phyloP scores from a whole-genome alignment of 2,329 filamentous ascomycete species.

The Aspergillus tanneri region DNA sequence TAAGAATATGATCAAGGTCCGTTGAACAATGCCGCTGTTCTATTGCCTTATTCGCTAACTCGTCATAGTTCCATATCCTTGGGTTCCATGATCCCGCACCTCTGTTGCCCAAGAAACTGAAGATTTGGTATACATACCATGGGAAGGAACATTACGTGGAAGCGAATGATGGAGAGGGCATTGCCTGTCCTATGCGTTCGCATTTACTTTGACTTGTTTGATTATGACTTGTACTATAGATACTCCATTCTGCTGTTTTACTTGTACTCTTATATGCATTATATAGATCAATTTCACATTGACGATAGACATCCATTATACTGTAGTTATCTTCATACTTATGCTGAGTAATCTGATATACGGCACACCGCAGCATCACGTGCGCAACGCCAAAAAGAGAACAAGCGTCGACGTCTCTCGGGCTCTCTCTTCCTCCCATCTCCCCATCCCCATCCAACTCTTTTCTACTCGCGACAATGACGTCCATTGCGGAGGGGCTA shows the following conservation, averaged over 20 bases:
- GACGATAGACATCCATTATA: no score
- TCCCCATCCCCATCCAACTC: conserved; percentile 13
- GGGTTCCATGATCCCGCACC: conserved; percentile 48
- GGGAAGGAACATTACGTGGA: conserved; percentile 41
- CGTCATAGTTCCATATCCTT: conserved; percentile 39
- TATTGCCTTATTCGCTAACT: conserved; percentile 19
- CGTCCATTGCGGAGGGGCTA: conserved; percentile 68
- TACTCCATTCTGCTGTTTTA: conserved; percentile 1
- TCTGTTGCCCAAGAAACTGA: conserved; percentile 40
- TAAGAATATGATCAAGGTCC: conserved; percentile 37
- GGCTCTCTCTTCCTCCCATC: conserved; percentile 19
- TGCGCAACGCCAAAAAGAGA: conserved; percentile 16
- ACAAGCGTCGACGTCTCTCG: conserved; percentile 17
- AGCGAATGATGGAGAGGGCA: conserved; percentile 36
- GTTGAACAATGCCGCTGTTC: not conserved
- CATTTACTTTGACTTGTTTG: conserved; percentile 27
- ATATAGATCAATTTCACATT: no score
- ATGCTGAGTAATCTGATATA: no score
- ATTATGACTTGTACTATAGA: not conserved
- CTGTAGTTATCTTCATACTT: no score
- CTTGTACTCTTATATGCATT: not conserved
- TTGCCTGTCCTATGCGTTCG: conserved; percentile 41
- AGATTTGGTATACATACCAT: conserved; percentile 44
- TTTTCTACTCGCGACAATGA: conserved; percentile 49
- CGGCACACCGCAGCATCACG: conserved; percentile 5